Percentiles rank a stretch among this genome's conserved stretches.
phyloP scores from a whole-genome alignment of 352 stramenopile species.

The Elongisporangium anandrum region DNA sequence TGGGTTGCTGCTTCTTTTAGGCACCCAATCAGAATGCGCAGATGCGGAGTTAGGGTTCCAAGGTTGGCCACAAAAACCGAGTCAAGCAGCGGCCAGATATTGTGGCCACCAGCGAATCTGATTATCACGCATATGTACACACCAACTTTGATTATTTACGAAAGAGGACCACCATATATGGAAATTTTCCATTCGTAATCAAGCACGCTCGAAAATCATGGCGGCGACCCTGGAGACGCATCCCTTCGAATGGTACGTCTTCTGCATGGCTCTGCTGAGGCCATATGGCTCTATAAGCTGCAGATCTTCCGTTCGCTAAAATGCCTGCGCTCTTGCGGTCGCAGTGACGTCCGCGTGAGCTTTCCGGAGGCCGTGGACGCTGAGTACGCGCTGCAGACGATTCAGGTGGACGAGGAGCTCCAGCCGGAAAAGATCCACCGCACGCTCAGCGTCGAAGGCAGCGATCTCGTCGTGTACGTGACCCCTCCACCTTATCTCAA shows the following conservation, averaged over 20 bases:
- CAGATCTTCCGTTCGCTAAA: background rate
- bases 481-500: background rate
- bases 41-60: background rate
- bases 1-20: background rate
- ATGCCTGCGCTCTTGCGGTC: background rate
- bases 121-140: background rate
- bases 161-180: background rate
- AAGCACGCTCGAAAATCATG: background rate
- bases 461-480: conserved; percentile 69
- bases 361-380: conserved; percentile 68
- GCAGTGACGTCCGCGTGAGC: conserved; percentile 54
- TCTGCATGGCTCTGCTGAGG: background rate
- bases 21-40: background rate
- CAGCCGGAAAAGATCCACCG: conserved; percentile 85
- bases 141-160: background rate
- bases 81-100: background rate
- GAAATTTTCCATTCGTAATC: background rate
- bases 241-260: conserved; percentile 74
- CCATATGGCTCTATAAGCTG: background rate
- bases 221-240: conserved; percentile 23
- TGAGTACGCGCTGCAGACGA: conserved; percentile 65
- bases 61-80: background rate
- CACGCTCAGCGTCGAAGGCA: conserved; percentile 52
- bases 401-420: conserved; percentile 86
- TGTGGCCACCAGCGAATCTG: background rate